Conservation (phyloP, 202 grass and related monocot species). For the Eragrostis tef region DNA sequence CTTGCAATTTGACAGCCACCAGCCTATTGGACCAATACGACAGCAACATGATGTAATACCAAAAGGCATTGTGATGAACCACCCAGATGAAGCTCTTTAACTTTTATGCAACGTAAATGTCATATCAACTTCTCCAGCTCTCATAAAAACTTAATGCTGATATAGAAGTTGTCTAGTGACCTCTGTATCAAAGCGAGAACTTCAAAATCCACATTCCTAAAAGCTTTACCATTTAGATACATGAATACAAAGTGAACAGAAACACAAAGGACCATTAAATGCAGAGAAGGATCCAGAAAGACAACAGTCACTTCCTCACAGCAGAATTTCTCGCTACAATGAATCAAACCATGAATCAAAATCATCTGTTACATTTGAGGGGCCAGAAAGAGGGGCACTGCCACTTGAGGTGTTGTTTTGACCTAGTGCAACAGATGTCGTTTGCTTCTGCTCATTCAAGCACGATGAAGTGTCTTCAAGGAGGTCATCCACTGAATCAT, state of each 20-base stretch:
- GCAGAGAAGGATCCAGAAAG: background rate
- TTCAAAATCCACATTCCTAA: background rate
- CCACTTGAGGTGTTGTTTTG: conserved; percentile 26
- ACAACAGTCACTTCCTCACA: conserved; percentile 1
- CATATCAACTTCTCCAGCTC: conserved; percentile 1
- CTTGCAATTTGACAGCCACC: conserved; percentile 27
- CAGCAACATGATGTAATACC: background rate
- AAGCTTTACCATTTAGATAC: conserved; percentile 11
- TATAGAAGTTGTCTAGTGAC: background rate
- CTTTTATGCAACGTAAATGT: conserved; percentile 16
- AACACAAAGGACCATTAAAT: background rate
- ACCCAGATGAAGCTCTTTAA: background rate
- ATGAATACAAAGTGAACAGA: conserved; percentile 4
- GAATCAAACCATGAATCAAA: conserved; percentile 96
- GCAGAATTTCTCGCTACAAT: conserved; percentile 37
- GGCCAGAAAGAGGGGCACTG: conserved; percentile 13
- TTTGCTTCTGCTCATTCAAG: conserved; percentile 49
- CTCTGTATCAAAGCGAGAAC: background rate
- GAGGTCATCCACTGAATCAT: conserved; percentile 66
- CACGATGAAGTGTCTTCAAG: conserved; percentile 37
- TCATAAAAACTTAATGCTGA: background rate
- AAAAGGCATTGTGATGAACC: background rate
- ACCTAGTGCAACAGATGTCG: background rate
- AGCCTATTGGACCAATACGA: conserved; percentile 14
- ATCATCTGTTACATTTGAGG: conserved; percentile 54